These are phyloP conservation scores for Cystobasidium onofrii DNA, from an alignment of 768 basidiomycete species.

Conservation along the genomic window DNA sequence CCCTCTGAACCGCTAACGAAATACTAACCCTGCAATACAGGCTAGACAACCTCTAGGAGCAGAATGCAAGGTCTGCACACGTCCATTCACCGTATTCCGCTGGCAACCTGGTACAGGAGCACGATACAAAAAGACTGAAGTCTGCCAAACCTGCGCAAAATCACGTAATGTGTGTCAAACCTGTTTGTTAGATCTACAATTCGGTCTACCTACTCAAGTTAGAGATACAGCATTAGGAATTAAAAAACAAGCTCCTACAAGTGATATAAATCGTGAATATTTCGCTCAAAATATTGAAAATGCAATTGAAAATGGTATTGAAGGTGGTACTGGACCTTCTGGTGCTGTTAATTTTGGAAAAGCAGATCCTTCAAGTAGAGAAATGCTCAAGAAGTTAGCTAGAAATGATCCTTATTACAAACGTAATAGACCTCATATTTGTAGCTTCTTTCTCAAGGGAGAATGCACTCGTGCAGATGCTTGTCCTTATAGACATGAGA, in stretches of 20 bases:
- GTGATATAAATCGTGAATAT: constrained; percentile 93
- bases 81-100: constrained; percentile 69
- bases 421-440: constrained; percentile 84
- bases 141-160: constrained; percentile 95
- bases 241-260: constrained; percentile 74
- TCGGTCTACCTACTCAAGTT: constrained; percentile 90
- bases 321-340: constrained; percentile 33
- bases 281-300: constrained; percentile 85
- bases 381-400: constrained; percentile 91
- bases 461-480: constrained; percentile 83
- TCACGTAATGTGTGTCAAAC: constrained; percentile 73
- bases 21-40: constrained; percentile 47
- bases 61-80: constrained; percentile 93
- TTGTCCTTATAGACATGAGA: constrained; percentile 91
- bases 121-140: constrained; percentile 91
- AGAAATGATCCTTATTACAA: constrained; percentile 96
- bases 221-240: constrained; percentile 85
- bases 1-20: constrained; percentile 14
- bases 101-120: constrained; percentile 94
- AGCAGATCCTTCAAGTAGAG: constrained; percentile 59
- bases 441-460: constrained; percentile 91
- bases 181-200: constrained; percentile 91
- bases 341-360: constrained; percentile 42
- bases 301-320: constrained; percentile 42
- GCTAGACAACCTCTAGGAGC: constrained; percentile 94